Evolutionary conservation across 768 basidiomycete species (phyloP).

Genomic region (Pleurotus cornucopiae): DNA sequence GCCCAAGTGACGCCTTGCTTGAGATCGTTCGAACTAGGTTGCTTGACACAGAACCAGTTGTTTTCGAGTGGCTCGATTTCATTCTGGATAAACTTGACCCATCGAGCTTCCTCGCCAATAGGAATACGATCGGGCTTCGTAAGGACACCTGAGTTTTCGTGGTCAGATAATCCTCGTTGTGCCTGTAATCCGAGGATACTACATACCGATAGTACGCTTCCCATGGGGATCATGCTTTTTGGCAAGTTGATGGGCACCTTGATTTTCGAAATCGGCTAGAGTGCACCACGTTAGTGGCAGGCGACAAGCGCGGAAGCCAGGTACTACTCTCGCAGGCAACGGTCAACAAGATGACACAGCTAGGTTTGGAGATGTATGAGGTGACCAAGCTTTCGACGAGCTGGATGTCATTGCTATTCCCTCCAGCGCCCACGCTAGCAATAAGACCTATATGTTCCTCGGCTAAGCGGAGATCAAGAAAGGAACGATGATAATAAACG

Average conservation of each 20-base stretch:
- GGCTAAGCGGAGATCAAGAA: background rate
- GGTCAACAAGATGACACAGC: constrained; percentile 57
- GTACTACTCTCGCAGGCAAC: constrained; percentile 62
- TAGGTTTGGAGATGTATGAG: constrained; percentile 56
- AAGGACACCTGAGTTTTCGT: constrained; percentile 47
- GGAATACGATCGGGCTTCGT: constrained; percentile 74
- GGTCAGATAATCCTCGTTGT: no score
- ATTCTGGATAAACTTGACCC: constrained; percentile 56
- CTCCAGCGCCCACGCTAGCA: constrained; percentile 44
- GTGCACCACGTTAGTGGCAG: no score
- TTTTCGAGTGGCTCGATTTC: constrained; percentile 47
- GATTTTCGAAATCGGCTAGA: constrained; percentile 77
- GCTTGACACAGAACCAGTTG: constrained; percentile 60
- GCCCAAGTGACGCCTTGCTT: constrained; percentile 52
- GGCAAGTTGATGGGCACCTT: constrained; percentile 66
- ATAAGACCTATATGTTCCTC: constrained; percentile 45
- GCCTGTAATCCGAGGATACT: background rate
- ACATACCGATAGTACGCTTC: constrained; percentile 64
- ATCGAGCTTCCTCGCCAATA: constrained; percentile 45
- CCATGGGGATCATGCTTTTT: constrained; percentile 59
- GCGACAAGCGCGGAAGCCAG: no score
- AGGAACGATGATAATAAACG: background rate
- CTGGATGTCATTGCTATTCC: constrained; percentile 52
- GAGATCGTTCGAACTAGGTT: constrained; percentile 47
- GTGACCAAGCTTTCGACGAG: constrained; percentile 57